Conservation (phyloP, 2,329 filamentous ascomycete species). For the Penicillium vulpinum region DNA sequence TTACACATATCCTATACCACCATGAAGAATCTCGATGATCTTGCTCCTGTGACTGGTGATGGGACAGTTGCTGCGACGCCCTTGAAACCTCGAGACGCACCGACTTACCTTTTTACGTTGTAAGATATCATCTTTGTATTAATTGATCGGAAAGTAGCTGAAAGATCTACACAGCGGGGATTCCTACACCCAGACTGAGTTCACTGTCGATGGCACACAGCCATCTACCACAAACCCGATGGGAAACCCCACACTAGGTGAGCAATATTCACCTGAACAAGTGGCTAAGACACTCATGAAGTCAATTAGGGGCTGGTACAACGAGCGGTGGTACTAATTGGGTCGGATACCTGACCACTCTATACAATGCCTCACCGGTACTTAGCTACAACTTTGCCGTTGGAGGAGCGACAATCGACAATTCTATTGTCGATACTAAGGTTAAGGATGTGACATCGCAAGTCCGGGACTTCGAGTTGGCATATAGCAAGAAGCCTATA, state of each 20-base stretch:
- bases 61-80: constrained; percentile 15
- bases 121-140: constrained; percentile 19
- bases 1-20: neutral
- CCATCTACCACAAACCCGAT: constrained; percentile 58
- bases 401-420: constrained; percentile 57
- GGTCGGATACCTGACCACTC: constrained; percentile 52
- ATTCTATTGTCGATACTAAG: constrained; percentile 54
- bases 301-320: constrained; percentile 47
- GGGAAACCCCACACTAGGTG: constrained; percentile 56
- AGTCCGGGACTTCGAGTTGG: constrained; percentile 47
- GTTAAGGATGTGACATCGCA: constrained; percentile 52
- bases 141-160: neutral
- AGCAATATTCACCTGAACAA: neutral
- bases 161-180: constrained; percentile 49
- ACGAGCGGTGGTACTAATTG: constrained; percentile 55
- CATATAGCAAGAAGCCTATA: constrained; percentile 37
- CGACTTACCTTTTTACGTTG: constrained; percentile 47
- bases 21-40: neutral
- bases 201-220: constrained; percentile 53
- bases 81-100: constrained; percentile 2
- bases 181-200: constrained; percentile 62
- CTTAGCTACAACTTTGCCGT: constrained; percentile 58
- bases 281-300: neutral
- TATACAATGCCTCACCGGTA: constrained; percentile 50
- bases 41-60: neutral